Evolutionary conservation across 2,329 filamentous ascomycete genomes (phyloP).

Genomic region (Xylariaceae sp.): DNA sequence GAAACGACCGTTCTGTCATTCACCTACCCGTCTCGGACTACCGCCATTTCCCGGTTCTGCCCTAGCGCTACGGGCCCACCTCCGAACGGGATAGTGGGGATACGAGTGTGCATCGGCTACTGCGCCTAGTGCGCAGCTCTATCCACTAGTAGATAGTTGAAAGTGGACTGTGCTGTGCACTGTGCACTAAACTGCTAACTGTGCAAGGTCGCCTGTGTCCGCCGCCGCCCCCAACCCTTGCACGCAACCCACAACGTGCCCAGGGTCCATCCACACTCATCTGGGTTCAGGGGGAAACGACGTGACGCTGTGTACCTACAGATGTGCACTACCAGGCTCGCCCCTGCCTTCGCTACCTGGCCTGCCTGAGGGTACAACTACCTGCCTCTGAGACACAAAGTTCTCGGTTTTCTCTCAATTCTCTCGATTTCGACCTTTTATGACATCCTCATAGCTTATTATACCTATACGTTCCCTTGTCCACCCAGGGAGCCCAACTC

Average conservation of each 20-base stretch:
- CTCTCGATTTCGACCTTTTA: neutral
- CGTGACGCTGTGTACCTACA: neutral
- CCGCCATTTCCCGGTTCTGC: too few relatives aligned
- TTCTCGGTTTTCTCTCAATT: neutral
- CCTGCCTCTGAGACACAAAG: neutral
- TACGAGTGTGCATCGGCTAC: neutral
- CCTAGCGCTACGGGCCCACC: neutral
- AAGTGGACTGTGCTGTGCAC: neutral
- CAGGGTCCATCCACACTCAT: slow-evolving; percentile 14
- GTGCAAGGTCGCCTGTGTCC: neutral
- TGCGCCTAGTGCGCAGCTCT: neutral
- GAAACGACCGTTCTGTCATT: neutral
- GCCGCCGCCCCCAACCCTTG: slow-evolving; percentile 9
- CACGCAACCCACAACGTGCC: slow-evolving; percentile 13
- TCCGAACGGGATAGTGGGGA: neutral
- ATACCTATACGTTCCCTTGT: neutral
- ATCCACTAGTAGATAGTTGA: too few relatives aligned
- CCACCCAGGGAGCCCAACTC: slow-evolving; percentile 12
- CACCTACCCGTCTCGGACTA: neutral
- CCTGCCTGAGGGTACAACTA: neutral
- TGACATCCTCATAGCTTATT: slow-evolving; percentile 10
- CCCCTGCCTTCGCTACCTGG: slow-evolving; percentile 10
- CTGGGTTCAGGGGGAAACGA: slow-evolving; percentile 16
- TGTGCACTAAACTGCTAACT: neutral
- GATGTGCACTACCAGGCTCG: neutral